Base-by-base conservation (phyloP, 2,329 filamentous ascomycete species). In the Stachybotrys chlorohalonatus region DNA sequence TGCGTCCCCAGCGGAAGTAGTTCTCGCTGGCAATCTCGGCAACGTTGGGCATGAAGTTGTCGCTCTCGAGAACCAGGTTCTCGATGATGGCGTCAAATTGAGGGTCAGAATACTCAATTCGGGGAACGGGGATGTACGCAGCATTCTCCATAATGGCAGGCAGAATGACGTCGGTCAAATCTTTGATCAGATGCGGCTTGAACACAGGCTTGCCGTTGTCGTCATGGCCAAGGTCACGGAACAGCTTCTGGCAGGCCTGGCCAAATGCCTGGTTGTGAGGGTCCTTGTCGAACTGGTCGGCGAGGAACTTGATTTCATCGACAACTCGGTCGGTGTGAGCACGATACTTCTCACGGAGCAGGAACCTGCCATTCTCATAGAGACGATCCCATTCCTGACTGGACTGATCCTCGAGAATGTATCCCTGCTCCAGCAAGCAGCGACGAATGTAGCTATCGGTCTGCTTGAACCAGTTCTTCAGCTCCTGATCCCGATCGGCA, bases 21-120 rank as follows among this genome's bases (percentile, higher is more conserved):
- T 97, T 94, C 75, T 97, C 92, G 67, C 85, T 94, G 56, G 85
- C 83, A 58, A 97, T 80, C 70, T 99, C 93, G 46, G 95, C 72
- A 6, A 93, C 80, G 64, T 99, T 99, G 59, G 94, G 94, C 74
- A 92, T 90, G 63, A 99, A 85, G 74, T 99, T 99, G 77, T 97
- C 92, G 60, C 90, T 92, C 75, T 99, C 94, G 53, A 99, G 82
- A 49, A 96, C 87, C 11, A 99, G 77, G 70, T 99, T 99, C 76
- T 99, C 94, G 49, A 99, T 82, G 51, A 97, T 82, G 51, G 87
- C 87, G 70, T 99, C 94, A 52, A 95, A 78, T 78, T 86, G 84
- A 2, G 82, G 79, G 63, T 97, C 94, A 1, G 84, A 87, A 66
- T 91, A 94, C 75, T 99, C 94, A 57, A 99, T 96, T 54, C 94